Evolutionary conservation across 2,329 filamentous ascomycete genomes (phyloP), one percentile per base, ranked within the genome.

Genomic region (Exophiala lecanii-corni): DNA sequence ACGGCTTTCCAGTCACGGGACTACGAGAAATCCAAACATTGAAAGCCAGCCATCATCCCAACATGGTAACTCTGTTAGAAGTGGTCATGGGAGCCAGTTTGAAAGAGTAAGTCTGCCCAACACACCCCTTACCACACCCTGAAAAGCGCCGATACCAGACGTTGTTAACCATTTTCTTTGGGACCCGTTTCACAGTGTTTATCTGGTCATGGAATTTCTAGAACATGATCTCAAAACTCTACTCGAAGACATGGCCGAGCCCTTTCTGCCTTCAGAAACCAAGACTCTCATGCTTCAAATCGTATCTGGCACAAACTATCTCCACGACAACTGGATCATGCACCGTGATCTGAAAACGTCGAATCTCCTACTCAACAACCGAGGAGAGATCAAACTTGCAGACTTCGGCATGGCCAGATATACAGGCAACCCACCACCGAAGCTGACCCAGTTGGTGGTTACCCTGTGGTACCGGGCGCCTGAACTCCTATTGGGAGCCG

Each of bases 341-440:
- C 89, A 92, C 68, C 87, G 89, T 43, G 89, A 96, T 66, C 79
- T 95, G 58, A 95, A 95, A 66, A 94, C 89, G 3, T 91, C 86
- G 36, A 95, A 95, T 59, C 81, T 98, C 35, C 81, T 98, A 35
- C 84, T 98, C 68, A 94, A 88, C 71, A 97, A 97, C 70, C 86
- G 89, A 34, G 92, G 92, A 34, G 82, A 86, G 62, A 82, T 98
- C 65, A 96, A 96, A 66, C 83, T 98, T 52, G 92, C 92, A 47
- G 92, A 98, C 67, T 98, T 98, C 61, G 92, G 92, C 63, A 96
- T 98, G 88, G 91, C 92, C 3, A 79, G 92, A 19, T 92, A 92
- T 67, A 85, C 86, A 43, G 85, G 85, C 38, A 81, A 87, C 55
- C 89, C 91, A 3, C 73, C 81, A 1, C 72, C 73, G 1, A 84